A percentile compares a stretch with the other conserved stretches of the same genome.
These are phyloP conservation scores for Fusarium liriodendri DNA, from an alignment of 2,329 filamentous ascomycete species.

Conservation along the genomic window DNA sequence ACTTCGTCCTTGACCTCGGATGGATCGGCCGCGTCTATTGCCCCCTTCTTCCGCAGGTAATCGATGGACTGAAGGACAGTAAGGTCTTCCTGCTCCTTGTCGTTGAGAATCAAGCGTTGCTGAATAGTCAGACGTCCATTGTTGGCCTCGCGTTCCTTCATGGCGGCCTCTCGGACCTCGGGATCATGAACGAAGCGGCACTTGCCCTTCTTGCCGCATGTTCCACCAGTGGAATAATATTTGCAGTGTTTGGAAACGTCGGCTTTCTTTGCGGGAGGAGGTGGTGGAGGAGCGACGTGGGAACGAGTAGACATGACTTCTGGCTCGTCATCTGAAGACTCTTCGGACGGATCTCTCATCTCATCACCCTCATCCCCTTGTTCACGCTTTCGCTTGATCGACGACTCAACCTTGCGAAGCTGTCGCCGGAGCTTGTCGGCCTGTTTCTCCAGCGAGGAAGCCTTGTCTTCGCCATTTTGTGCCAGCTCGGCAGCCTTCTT, in stretches of 20 bases:
- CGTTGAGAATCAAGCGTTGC: conserved; percentile 73
- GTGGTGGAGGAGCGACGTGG: conserved; percentile 45
- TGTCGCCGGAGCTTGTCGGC: conserved; percentile 72
- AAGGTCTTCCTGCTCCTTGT: conserved; percentile 75
- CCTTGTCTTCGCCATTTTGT: conserved; percentile 68
- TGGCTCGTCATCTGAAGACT: conserved; percentile 69
- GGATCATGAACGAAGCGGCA: conserved; percentile 78
- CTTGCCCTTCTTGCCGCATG: conserved; percentile 79
- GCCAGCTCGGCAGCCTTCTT: conserved; percentile 65
- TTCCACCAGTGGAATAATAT: conserved; percentile 76
- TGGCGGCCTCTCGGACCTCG: conserved; percentile 70
- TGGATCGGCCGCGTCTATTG: conserved; percentile 52
- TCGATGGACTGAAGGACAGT: conserved; percentile 74
- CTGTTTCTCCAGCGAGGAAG: conserved; percentile 67
- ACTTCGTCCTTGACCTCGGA: conserved; percentile 24
- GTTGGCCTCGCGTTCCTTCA: conserved; percentile 72
- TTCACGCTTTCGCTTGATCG: conserved; percentile 75
- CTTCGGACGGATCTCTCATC: conserved; percentile 65
- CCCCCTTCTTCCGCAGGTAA: conserved; percentile 71
- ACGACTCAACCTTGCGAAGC: conserved; percentile 77
- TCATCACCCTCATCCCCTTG: conserved; percentile 76
- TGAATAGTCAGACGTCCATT: conserved; percentile 74
- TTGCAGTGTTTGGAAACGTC: conserved; percentile 76
- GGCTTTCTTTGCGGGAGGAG: conserved; percentile 65
- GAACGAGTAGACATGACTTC: conserved; percentile 66